These are phyloP conservation scores for Noccaea bulbosa DNA, from an alignment of 345 rosid genomes.

Conservation along the genomic window DNA sequence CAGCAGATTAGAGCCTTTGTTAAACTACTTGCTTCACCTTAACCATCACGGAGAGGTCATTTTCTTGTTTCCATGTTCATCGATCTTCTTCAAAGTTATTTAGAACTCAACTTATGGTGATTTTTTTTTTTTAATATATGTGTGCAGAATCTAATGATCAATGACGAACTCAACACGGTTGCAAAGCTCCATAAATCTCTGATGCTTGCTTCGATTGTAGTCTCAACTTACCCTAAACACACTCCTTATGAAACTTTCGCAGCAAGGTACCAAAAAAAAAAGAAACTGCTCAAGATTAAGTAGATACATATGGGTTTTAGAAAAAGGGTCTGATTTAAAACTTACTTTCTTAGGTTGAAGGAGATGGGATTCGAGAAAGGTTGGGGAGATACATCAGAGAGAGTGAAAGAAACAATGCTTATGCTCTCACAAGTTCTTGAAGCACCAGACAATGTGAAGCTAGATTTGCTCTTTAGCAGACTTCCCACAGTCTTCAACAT, in stretches of 20 bases:
- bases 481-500: slow-evolving; percentile 80
- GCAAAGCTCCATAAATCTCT: slow-evolving; percentile 69
- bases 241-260: slow-evolving; percentile 66
- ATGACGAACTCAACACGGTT: slow-evolving; percentile 59
- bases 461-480: slow-evolving; percentile 64
- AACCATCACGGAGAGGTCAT: slow-evolving; percentile 80
- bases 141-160: slow-evolving; percentile 74
- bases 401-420: slow-evolving; percentile 70
- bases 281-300: neutral
- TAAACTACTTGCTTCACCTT: slow-evolving; percentile 66
- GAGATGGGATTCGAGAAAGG: slow-evolving; percentile 96
- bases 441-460: slow-evolving; percentile 79
- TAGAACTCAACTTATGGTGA: neutral
- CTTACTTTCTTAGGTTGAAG: slow-evolving; percentile 60
- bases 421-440: slow-evolving; percentile 82
- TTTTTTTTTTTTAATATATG: neutral
- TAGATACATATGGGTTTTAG: neutral
- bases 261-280: slow-evolving; percentile 51
- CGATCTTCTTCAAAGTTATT: neutral
- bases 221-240: slow-evolving; percentile 59
- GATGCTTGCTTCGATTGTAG: slow-evolving; percentile 50
- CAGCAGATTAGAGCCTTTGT: slow-evolving; percentile 47
- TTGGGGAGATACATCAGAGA: slow-evolving; percentile 80
- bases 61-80: slow-evolving; percentile 29
- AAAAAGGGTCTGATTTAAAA: neutral